Evolutionary conservation across 1,284 basidiomycete species (phyloP).

Genomic region (Leccinum subrobustum): DNA sequence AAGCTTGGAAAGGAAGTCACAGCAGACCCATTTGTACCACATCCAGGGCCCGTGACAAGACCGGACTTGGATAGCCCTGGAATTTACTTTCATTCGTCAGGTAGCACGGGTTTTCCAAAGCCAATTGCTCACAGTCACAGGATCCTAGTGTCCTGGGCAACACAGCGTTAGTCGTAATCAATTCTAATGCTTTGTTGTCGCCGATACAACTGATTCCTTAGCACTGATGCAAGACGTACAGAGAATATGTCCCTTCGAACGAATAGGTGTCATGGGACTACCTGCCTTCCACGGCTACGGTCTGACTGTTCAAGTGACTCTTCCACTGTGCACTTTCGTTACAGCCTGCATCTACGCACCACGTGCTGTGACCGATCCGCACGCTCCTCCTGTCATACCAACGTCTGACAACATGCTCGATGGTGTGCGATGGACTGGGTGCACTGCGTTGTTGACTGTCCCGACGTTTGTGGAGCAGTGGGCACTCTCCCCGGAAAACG

Average conservation of each 20-base stretch:
- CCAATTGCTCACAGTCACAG: conserved; percentile 25
- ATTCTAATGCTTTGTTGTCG: not conserved
- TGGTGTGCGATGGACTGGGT: not conserved
- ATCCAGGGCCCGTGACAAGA: conserved; percentile 15
- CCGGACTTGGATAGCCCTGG: conserved; percentile 13
- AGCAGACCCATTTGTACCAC: conserved; percentile 23
- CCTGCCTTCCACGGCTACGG: conserved; percentile 21
- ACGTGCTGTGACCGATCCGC: not conserved
- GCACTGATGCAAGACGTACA: not conserved
- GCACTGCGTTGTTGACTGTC: conserved; percentile 9
- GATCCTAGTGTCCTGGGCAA: conserved; percentile 6
- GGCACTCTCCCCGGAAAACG: not conserved
- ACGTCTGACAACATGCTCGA: conserved; percentile 20
- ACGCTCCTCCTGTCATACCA: conserved; percentile 11
- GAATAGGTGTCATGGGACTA: conserved; percentile 18
- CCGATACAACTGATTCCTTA: not conserved
- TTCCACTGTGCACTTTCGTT: conserved; percentile 4
- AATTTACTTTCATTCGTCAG: conserved; percentile 34
- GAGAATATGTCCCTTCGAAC: conserved; percentile 1
- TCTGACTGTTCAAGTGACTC: conserved; percentile 1
- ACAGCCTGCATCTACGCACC: conserved; percentile 11
- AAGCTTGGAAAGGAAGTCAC: conserved; percentile 28
- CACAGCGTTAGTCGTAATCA: not conserved
- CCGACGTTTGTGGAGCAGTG: conserved; percentile 18
- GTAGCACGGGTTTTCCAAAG: conserved; percentile 36